Base-by-base conservation (phyloP, 768 basidiomycete species). In the Suillus clintonianus region DNA sequence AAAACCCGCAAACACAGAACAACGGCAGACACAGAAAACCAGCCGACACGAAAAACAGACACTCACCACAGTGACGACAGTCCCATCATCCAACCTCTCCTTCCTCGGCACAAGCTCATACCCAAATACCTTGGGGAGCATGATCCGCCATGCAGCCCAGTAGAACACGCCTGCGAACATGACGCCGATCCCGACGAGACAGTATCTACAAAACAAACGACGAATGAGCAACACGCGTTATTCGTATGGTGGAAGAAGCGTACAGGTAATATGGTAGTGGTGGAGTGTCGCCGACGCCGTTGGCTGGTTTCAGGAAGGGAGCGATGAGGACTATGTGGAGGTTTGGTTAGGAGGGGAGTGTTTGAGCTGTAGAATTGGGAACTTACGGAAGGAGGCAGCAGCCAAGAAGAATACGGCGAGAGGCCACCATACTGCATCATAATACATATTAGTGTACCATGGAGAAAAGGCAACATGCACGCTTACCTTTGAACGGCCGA, bases 251-350 rank as follows among this genome's bases (percentile, higher is more conserved):
- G 9, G 5, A 11, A 54, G 5, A 13, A 22, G 64, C 67, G 13
- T 63, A 82, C 80, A 86, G 67, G 69, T 86, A 87, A 63, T 87
- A 87, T 3, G 86, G 85, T 41, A 88, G 68, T 13, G 87, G 84
- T 13, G 85, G 85, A 0, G 86, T 86, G 65, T 88, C 86, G 14
- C 86, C 87, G 0, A 84, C 78, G 19, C 80, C 78, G 64, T 84
- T 83, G 0, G 84, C 77, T 4, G 87, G 87, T 27, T 67, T 80
- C 5, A 88, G 57, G 77, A 86, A 88, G 0, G 87, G 87, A 1
- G 82, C 81, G 11, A 87, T 68, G 5, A 88, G 75, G 9, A 89
- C 86, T 83, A n/a, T 30, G 41, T 42, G 43, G 22, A 0, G 37
- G 30, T 9, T 22, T 4, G 14, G 3, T 43, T 22, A 54, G 60